Base-by-base conservation (phyloP, 208 protist genomes). In the Leishmania braziliensis region DNA sequence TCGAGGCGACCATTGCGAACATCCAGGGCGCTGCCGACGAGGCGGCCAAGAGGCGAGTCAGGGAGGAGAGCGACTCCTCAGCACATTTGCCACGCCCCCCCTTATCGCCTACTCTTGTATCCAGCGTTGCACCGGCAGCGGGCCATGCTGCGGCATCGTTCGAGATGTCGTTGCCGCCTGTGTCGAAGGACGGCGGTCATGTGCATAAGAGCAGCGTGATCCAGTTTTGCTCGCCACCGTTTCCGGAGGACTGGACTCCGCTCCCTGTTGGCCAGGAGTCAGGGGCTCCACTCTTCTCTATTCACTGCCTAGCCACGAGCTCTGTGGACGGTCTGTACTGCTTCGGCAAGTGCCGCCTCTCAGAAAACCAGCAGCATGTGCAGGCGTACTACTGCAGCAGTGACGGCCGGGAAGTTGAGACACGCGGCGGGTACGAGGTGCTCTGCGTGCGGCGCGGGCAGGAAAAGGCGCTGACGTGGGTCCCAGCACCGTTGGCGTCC, bases 331-430 rank as follows among this genome's bases (percentile, higher is more conserved):
- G 65, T 12, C 56, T 72, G 8, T 70, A 75, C 71, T 81, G 84
- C 81, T 84, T 91, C 33, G 90, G 90, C 62, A 93, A 93, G 78
- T 91, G 87, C 77, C 76, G 66, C 53, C 82, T 90, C 50, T 76
- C 76, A n/a, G 39, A 26, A 23, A 53, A 87, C 14, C 79, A 84
- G 36, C 54, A 83, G 43, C 86, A 84, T 46, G n/a, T 86, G 60
- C 56, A 86, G 74, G 89, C 87, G 5, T 85, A 85, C 62, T 85
- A 82, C 79, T 91, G 87, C 82, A 85, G 72, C 58, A 51, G 54
- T 50, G 78, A 80, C 46, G 87, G 85, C 16, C 77, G 29, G 23
- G 90, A 93, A 77, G 80, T 84, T 54, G 66, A 70, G 65, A 60
- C 88, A 29, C 6, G 29, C 43, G 81, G 78, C 33, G 76, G 65